These are phyloP conservation scores for Pseudogymnoascus sp. DNA, from an alignment of 2,329 filamentous ascomycete genomes.

Conservation along the genomic window DNA sequence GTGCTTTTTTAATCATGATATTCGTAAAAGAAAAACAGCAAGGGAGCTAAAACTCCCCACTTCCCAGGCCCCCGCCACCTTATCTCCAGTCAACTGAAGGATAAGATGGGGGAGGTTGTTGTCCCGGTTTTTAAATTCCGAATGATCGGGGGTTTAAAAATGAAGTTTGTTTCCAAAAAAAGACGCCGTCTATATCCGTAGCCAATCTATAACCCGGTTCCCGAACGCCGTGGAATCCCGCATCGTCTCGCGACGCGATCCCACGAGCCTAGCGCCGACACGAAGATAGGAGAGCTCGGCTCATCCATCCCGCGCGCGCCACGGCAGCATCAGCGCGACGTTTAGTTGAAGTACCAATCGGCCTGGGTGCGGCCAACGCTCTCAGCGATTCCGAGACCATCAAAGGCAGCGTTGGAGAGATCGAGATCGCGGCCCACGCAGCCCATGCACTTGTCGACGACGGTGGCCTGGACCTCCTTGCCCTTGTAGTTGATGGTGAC, in stretches of 20 bases:
- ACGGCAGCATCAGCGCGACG: neutral
- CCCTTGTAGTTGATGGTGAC: slow-evolving; percentile 58
- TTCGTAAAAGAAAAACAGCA: neutral
- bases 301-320: neutral
- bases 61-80: neutral
- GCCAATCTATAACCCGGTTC: neutral
- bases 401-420: slow-evolving; percentile 50
- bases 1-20: neutral
- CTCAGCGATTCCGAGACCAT: slow-evolving; percentile 42
- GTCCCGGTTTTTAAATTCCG: neutral
- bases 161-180: neutral
- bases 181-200: neutral
- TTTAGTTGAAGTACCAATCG: slow-evolving; percentile 41
- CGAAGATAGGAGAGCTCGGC: neutral
- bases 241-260: neutral
- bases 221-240: neutral
- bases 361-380: slow-evolving; percentile 36
- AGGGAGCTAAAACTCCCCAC: neutral
- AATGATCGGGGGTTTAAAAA: neutral
- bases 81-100: neutral
- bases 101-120: too few species aligned
- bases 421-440: slow-evolving; percentile 54
- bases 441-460: slow-evolving; percentile 71
- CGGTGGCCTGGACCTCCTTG: slow-evolving; percentile 48
- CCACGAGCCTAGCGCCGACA: neutral